Evolutionary conservation across 2,329 filamentous ascomycete species (phyloP).

Genomic region (Calonectria fujianensis): DNA sequence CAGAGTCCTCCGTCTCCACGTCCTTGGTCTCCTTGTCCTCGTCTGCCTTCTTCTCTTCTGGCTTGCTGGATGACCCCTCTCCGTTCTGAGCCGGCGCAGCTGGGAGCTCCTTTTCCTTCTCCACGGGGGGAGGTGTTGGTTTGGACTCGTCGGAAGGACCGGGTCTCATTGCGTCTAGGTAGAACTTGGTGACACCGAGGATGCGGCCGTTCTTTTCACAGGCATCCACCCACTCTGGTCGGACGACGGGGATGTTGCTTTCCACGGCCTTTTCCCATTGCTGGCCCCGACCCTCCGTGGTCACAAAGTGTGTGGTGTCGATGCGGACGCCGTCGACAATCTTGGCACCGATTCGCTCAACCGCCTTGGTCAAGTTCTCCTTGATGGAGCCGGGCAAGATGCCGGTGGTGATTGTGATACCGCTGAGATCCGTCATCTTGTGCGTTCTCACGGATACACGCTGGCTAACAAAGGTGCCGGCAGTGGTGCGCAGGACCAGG

Average conservation of each 20-base stretch:
- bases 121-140: slow-evolving; percentile 54
- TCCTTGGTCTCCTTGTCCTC: slow-evolving; percentile 47
- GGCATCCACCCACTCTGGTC: slow-evolving; percentile 98
- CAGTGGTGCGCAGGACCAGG: slow-evolving; percentile 90
- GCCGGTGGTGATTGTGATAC: slow-evolving; percentile 95
- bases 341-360: slow-evolving; percentile 94
- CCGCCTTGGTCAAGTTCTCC: slow-evolving; percentile 83
- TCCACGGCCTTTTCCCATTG: slow-evolving; percentile 98
- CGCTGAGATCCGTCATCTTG: slow-evolving; percentile 98
- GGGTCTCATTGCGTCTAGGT: slow-evolving; percentile 84
- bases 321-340: slow-evolving; percentile 93
- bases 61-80: slow-evolving; percentile 47
- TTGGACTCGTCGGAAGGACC: slow-evolving; percentile 63
- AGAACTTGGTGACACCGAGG: slow-evolving; percentile 95
- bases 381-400: slow-evolving; percentile 84
- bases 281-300: slow-evolving; percentile 91
- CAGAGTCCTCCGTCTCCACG: slow-evolving; percentile 45
- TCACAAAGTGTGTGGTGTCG: slow-evolving; percentile 99
- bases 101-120: slow-evolving; percentile 60
- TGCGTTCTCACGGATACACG: slow-evolving; percentile 92
- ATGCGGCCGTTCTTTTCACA: slow-evolving; percentile 95
- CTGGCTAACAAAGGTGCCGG: slow-evolving; percentile 90
- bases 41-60: slow-evolving; percentile 57
- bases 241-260: slow-evolving; percentile 97
- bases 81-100: slow-evolving; percentile 51